Percentiles rank a stretch among this genome's conserved stretches.
Conservation (phyloP, 345 rosid genomes). For the Anastatica hierochuntica region DNA sequence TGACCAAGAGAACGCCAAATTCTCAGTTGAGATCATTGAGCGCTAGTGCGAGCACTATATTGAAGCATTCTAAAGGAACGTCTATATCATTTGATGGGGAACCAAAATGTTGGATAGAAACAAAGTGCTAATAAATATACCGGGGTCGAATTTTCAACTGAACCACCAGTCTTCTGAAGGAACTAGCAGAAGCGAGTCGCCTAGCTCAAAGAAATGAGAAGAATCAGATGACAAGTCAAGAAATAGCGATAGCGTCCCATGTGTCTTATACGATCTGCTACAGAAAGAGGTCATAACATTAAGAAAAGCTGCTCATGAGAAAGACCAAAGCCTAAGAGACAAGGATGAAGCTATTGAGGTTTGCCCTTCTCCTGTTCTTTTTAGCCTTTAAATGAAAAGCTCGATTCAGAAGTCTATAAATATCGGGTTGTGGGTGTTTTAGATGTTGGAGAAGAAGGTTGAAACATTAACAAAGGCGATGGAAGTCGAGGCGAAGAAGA, state of each 20-base stretch:
- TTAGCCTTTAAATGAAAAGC: too few species aligned
- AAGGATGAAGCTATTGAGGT: constrained; percentile 98
- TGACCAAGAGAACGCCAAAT: constrained; percentile 54
- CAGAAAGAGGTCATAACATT: constrained; percentile 79
- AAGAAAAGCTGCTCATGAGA: constrained; percentile 83
- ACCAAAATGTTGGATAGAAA: constrained; percentile 38
- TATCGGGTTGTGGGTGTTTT: background rate
- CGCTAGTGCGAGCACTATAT: constrained; percentile 48
- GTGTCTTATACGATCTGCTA: constrained; percentile 71
- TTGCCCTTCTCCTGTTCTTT: background rate
- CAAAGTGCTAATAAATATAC: constrained; percentile 7
- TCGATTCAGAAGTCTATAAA: too few species aligned
- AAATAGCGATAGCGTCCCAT: constrained; percentile 67
- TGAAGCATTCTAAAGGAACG: constrained; percentile 93
- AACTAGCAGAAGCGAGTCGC: constrained; percentile 25
- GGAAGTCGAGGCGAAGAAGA: constrained; percentile 98
- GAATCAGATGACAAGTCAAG: constrained; percentile 22
- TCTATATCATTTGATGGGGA: constrained; percentile 98
- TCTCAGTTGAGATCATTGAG: constrained; percentile 61
- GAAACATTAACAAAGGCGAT: constrained; percentile 96
- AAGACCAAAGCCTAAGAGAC: constrained; percentile 92
- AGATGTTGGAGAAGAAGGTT: constrained; percentile 96
- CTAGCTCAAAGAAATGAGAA: constrained; percentile 27
- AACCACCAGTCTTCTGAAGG: constrained; percentile 14
- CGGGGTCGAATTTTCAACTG: background rate